phyloP scores from a whole-genome alignment of 1,139 yeast species.

The Taphrina populina region DNA sequence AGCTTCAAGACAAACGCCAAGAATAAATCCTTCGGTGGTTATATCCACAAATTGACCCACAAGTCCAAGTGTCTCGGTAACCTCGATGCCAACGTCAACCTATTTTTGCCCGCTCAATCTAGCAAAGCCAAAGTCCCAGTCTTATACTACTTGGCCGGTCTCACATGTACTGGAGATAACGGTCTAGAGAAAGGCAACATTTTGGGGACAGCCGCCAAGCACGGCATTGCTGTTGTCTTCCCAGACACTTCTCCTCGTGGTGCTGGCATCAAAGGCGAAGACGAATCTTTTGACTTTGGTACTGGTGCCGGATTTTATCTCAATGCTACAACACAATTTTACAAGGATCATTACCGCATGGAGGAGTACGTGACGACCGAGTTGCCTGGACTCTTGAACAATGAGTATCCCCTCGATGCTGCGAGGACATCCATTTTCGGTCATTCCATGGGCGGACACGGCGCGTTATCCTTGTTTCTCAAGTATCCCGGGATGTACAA shows the following conservation, averaged over 20 bases:
- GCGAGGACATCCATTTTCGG: conserved; percentile 56
- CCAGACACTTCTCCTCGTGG: conserved; percentile 98
- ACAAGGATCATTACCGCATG: conserved; percentile 76
- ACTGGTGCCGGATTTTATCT: conserved; percentile 94
- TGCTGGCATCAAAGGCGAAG: conserved; percentile 77
- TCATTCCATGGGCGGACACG: conserved; percentile 96
- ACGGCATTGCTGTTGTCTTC: conserved; percentile 82
- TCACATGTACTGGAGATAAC: conserved; percentile 91
- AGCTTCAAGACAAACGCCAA: conserved; percentile 55
- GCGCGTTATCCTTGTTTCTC: conserved; percentile 78
- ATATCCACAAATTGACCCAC: conserved; percentile 71
- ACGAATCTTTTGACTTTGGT: conserved; percentile 85
- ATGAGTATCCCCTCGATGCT: conserved; percentile 57
- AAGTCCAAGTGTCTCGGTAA: conserved; percentile 70
- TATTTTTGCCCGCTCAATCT: conserved; percentile 68
- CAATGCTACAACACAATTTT: conserved; percentile 74
- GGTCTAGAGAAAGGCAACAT: conserved; percentile 92
- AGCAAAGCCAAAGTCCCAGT: conserved; percentile 57
- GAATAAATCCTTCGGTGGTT: conserved; percentile 72
- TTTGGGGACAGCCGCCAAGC: conserved; percentile 74
- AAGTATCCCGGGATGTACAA: conserved; percentile 71
- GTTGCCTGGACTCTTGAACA: conserved; percentile 55
- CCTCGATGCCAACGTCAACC: conserved; percentile 70
- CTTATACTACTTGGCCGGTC: conserved; percentile 76
- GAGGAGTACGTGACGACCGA: conserved; percentile 77